phyloP scores from a whole-genome alignment of 1,139 yeast genomes.

The Trichomonascaceae sp. region DNA sequence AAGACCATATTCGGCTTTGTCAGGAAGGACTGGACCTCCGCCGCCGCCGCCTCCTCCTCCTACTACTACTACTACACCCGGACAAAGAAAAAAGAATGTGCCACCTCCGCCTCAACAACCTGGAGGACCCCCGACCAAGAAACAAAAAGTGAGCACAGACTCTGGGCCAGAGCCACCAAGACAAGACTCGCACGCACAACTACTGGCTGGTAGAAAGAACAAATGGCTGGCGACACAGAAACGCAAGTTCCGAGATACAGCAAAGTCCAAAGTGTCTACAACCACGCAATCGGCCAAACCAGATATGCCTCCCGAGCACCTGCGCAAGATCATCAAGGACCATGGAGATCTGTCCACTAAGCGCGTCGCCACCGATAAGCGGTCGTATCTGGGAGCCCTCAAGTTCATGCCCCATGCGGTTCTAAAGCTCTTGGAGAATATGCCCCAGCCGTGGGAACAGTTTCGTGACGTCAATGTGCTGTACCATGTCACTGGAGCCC shows the following conservation, averaged over 20 bases:
- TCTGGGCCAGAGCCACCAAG: conserved; percentile 2
- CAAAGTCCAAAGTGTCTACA: too few species aligned
- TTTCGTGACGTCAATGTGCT: conserved; percentile 74
- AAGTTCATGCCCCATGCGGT: conserved; percentile 95
- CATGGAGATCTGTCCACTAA: conserved; percentile 80
- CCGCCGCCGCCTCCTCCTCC: conserved; percentile 11
- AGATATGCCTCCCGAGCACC: conserved; percentile 91
- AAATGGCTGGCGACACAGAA: conserved; percentile 56
- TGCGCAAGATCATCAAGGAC: conserved; percentile 69
- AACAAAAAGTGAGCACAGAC: background rate
- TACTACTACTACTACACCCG: conserved; percentile 5
- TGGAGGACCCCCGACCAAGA: conserved; percentile 7
- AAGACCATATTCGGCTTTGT: background rate
- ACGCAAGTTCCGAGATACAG: too few species aligned
- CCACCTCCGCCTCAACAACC: conserved; percentile 23
- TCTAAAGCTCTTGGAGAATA: conserved; percentile 75
- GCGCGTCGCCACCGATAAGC: conserved; percentile 73
- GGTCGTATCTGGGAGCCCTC: conserved; percentile 80
- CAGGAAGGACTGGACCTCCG: too few species aligned
- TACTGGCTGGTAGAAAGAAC: conserved; percentile 30
- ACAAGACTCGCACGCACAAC: conserved; percentile 4
- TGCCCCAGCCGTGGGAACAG: conserved; percentile 99
- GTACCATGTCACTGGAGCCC: conserved; percentile 87
- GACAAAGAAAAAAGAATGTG: background rate
- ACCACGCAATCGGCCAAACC: conserved; percentile 49